Base-by-base conservation (phyloP, 257 asterid genomes). In the Leptodermis oblonga region DNA sequence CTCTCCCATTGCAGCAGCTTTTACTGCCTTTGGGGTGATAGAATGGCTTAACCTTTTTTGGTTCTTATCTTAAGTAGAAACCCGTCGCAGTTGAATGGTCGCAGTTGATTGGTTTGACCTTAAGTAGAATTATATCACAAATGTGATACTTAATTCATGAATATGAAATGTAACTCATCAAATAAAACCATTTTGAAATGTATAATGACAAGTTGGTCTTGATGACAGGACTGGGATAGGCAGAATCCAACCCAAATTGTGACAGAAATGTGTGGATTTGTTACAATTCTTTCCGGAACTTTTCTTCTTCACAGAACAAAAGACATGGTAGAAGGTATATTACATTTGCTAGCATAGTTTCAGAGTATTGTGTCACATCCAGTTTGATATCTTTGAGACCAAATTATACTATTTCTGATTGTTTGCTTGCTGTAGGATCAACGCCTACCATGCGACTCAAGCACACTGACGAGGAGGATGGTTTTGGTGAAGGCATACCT, bases 231-330 rank as follows among this genome's bases (percentile, higher is more conserved):
- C 65, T 88, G 98, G 98, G 96, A 88, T 78, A 87, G 96, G 79
- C 98, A 93, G 80, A 86, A 88, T 77, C 94, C 88, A 39, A 90
- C 98, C 23, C 98, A 93, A 79, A 93, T 93, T 66, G 85, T 93
- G 42, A 90, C 98, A 41, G 98, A 93, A 77, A 77, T 93, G 87
- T 93, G 98, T 71, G 98, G 98, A 22, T 93, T 93, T 74, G 94
- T 93, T 75, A 93, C 98, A 28, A 93, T 93, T 78, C 95, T 90
- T 49, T 90, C 96, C 0, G 98, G 97, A 58, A 93, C 98, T 11
- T 93, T 90, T 82, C 98, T 93, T 78, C 97, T 93, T 70, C 98
- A 93, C 96, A 93, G 84, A 82, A 93, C 97, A n/a, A 93, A 93
- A 80, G 98, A 93, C 85, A 90, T 88, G 97, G 89, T 71, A 37